Percentiles rank a stretch among this genome's conserved stretches.
Conservation (phyloP, 169 alveolate genomes). For the Eimeria sp. region DNA sequence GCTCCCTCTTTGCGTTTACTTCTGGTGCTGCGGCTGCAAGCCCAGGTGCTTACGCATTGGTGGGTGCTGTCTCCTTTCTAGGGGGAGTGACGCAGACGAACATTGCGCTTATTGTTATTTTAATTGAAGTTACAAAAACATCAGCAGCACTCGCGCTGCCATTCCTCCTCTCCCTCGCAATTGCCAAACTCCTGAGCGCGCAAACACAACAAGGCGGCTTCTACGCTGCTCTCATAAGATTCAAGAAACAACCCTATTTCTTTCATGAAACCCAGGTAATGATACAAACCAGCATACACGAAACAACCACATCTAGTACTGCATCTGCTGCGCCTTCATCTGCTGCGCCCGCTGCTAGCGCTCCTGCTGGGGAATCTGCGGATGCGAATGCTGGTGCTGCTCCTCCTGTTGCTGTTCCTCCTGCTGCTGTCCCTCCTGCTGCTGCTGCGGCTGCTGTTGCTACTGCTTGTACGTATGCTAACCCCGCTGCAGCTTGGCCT, state of each 20-base stretch:
- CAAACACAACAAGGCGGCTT: conserved; percentile 21
- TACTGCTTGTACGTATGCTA: background rate
- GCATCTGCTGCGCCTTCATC: background rate
- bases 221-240: conserved; percentile 6
- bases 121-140: conserved; percentile 72
- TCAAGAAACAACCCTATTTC: conserved; percentile 9
- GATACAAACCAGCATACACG: background rate
- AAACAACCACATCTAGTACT: no score
- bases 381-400: background rate
- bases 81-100: conserved; percentile 84
- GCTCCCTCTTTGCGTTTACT: background rate
- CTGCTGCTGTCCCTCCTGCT: background rate
- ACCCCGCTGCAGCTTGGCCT: background rate
- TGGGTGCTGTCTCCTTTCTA: conserved; percentile 83
- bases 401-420: background rate
- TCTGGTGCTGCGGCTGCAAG: background rate
- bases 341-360: background rate
- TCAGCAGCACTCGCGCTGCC: conserved; percentile 79
- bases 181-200: conserved; percentile 80
- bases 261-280: conserved; percentile 20
- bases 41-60: conserved; percentile 82
- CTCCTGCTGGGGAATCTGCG: background rate
- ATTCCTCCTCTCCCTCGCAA: conserved; percentile 65
- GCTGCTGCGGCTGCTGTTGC: background rate
- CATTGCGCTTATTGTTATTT: conserved; percentile 71